These are phyloP conservation scores for Cladosporium sp. DNA, from an alignment of 2,329 filamentous ascomycete species.

Conservation along the genomic window DNA sequence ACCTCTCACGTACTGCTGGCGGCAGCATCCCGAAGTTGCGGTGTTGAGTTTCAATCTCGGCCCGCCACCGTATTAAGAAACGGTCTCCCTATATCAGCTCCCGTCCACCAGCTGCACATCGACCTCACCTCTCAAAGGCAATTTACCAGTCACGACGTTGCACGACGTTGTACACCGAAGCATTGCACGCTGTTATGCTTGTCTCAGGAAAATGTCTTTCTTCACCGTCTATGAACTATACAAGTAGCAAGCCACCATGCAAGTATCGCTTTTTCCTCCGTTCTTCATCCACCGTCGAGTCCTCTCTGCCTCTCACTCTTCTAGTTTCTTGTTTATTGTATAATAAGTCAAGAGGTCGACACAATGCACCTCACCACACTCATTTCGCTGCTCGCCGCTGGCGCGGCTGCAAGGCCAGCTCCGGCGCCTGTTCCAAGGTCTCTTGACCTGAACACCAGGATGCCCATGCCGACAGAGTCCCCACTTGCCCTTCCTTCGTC, in stretches of 20 bases:
- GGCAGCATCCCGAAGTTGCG: neutral
- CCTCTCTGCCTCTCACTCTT: neutral
- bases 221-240: neutral
- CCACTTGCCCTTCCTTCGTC: neutral
- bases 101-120: neutral
- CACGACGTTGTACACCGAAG: neutral
- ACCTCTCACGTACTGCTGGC: neutral
- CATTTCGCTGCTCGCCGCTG: slow-evolving; percentile 7
- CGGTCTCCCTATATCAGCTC: slow-evolving; percentile 8
- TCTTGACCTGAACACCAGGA: neutral
- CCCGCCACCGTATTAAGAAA: slow-evolving; percentile 9
- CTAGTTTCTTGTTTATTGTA: neutral
- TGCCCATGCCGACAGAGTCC: neutral
- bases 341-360: slow-evolving; percentile 6
- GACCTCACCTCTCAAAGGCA: slow-evolving; percentile 2
- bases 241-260: slow-evolving; percentile 5
- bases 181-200: neutral
- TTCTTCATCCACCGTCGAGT: neutral
- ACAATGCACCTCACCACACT: slow-evolving; percentile 12
- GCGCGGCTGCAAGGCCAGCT: slow-evolving; percentile 2
- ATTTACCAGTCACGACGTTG: slow-evolving; percentile 1
- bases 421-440: neutral
- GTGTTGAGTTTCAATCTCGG: slow-evolving; percentile 9
- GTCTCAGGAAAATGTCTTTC: slow-evolving; percentile 5
- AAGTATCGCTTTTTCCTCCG: neutral